A percentile compares a stretch with the other conserved stretches of the same genome.
These are phyloP conservation scores for Citrus medica DNA, from an alignment of 345 rosid genomes.

Conservation along the genomic window DNA sequence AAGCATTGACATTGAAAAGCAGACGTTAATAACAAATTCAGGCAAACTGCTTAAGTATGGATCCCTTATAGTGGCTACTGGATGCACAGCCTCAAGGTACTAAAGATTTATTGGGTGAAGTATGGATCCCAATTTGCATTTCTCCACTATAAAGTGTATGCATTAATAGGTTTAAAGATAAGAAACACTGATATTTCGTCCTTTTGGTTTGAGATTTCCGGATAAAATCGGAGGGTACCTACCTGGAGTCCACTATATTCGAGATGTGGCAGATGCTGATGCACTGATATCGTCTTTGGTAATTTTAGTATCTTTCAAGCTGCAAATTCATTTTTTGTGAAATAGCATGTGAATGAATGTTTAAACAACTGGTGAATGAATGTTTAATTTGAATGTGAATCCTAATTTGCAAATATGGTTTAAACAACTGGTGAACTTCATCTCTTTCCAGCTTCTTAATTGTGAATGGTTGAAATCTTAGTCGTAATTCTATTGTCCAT, in stretches of 20 bases:
- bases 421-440: neutral
- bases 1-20: slow-evolving; percentile 70
- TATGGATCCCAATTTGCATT: neutral
- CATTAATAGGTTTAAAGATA: neutral
- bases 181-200: slow-evolving; percentile 9
- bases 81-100: slow-evolving; percentile 91
- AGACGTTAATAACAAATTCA: slow-evolving; percentile 67
- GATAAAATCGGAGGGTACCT: slow-evolving; percentile 89
- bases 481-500: neutral
- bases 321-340: neutral
- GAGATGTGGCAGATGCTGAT: slow-evolving; percentile 94
- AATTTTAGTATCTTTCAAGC: slow-evolving; percentile 20
- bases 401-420: neutral
- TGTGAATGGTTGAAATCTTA: neutral
- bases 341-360: neutral
- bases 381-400: neutral
- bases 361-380: neutral
- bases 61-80: slow-evolving; percentile 84
- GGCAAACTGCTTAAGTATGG: slow-evolving; percentile 92
- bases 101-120: neutral
- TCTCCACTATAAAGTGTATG: neutral
- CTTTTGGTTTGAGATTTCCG: slow-evolving; percentile 58
- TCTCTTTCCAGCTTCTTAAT: neutral
- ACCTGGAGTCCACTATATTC: slow-evolving; percentile 88
- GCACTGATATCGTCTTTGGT: slow-evolving; percentile 82